Evolutionary conservation across 192 early-diverging fungal genomes (phyloP).

Genomic region (Mortierella antarctica): DNA sequence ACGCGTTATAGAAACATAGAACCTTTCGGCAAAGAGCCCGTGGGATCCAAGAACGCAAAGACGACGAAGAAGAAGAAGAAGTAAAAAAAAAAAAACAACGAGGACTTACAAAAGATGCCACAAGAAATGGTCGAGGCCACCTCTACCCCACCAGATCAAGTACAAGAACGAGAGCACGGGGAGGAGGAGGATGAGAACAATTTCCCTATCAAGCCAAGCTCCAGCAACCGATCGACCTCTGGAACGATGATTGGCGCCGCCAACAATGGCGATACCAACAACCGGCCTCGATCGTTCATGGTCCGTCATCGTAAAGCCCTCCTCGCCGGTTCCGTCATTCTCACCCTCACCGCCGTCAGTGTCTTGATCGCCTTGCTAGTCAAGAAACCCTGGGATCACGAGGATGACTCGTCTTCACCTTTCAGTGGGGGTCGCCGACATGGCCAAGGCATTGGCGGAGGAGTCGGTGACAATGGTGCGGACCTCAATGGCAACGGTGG

Average conservation of each 20-base stretch:
- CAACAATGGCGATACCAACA: neutral
- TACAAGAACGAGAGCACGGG: too few species aligned
- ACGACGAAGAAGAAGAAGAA: too few species aligned
- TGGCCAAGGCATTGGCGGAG: neutral
- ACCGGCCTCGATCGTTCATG: constrained; percentile 1
- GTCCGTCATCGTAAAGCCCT: constrained; percentile 25
- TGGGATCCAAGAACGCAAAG: too few species aligned
- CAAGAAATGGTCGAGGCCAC: too few species aligned
- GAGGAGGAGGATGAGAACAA: neutral
- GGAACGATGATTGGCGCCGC: neutral
- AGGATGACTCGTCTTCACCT: neutral
- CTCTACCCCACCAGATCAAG: too few species aligned
- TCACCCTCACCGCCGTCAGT: constrained; percentile 18
- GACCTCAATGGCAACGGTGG: neutral
- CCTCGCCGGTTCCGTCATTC: constrained; percentile 18
- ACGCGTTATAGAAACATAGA: too few species aligned
- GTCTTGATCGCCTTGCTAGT: constrained; percentile 11
- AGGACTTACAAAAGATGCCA: too few species aligned
- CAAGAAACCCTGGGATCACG: constrained; percentile 23
- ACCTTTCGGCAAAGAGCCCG: too few species aligned
- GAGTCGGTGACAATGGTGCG: neutral
- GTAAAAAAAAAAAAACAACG: too few species aligned
- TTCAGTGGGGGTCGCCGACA: neutral
- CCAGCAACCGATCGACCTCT: constrained; percentile 1
- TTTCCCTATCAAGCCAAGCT: neutral